Base-by-base conservation (phyloP, 306 rosid genomes). In the Fragaria ananassa region DNA sequence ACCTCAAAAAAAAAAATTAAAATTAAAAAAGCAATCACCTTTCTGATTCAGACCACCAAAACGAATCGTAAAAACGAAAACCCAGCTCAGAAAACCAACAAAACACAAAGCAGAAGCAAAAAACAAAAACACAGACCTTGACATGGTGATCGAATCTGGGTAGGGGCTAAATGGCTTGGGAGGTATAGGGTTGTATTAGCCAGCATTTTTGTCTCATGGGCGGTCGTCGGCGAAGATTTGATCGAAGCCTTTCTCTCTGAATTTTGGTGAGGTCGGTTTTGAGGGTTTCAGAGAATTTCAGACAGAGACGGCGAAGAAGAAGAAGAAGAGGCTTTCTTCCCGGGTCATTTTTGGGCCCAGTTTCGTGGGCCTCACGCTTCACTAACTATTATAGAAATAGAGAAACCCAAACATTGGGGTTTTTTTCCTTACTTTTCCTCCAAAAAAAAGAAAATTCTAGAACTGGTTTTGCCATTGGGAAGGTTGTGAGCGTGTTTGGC, bases 61-160 rank as follows among this genome's bases (percentile, higher is more conserved):
- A 18, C 14, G 21, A 63, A 41, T 56, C 54, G 42, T 35, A 44
- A 46, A 51, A 5, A 11, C 34, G 42, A 12, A 17, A 21, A 45
- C 62, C 35, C 12, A 65, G 25, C 77, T 4, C 19, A 67, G 44
- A n/a, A 77, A 18, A 51, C 53, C 10, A 68, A 62, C 13, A 35
- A 6, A 35, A 7, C 15, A 47, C 57, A 7, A 31, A 56, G 58
- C 7, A 18, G 25, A 21, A 53, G 58, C 6, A 4, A 50, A 51
- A 64, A 23, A 51, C 37, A 8, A 31, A 19, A 53, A 68, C 18
- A 58, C 66, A 8, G 6, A 87, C 91, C 91, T 87, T 71, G 85
- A 87, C 91, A 87, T 87, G 84, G 81, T 74, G 72, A 76, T 45
- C 69, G 85, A 62, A 78, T 70, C 71, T 72, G 78, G 50, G 80